Percentiles rank a stretch among this genome's conserved stretches.
phyloP scores from a whole-genome alignment of 371 early-diverging fungal species.

The Funneliformis caledonium region DNA sequence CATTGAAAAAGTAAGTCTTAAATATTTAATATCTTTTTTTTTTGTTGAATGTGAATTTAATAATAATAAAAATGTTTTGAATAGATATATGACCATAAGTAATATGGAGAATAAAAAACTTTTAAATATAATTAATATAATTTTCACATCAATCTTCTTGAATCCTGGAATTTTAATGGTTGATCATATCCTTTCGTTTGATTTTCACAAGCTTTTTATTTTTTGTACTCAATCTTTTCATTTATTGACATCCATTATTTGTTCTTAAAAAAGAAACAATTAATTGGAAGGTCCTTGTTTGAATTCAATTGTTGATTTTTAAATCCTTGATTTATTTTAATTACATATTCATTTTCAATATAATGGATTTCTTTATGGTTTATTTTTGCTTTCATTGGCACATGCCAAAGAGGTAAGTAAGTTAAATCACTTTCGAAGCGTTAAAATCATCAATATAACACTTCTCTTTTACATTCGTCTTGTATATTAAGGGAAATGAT shows the following conservation, averaged over 20 bases:
- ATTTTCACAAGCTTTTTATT: slow-evolving; percentile 16
- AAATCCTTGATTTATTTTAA: slow-evolving; percentile 35
- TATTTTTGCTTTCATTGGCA: slow-evolving; percentile 80
- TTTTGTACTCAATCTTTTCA: neutral
- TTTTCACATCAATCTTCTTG: slow-evolving; percentile 69
- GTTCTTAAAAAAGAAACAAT: too few relatives aligned
- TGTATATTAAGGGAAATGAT: slow-evolving; percentile 54
- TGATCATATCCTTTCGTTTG: slow-evolving; percentile 63
- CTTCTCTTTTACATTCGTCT: neutral
- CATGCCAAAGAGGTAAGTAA: slow-evolving; percentile 69
- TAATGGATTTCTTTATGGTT: slow-evolving; percentile 93
- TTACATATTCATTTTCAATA: slow-evolving; percentile 94
- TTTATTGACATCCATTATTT: neutral
- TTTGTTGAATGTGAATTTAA: neutral
- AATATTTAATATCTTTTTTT: neutral
- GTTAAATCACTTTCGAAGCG: neutral
- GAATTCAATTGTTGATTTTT: neutral
- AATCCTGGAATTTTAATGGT: slow-evolving; percentile 89
- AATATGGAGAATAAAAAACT: slow-evolving; percentile 46
- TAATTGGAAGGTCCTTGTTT: neutral
- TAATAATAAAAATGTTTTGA: neutral
- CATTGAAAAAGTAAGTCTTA: slow-evolving; percentile 61
- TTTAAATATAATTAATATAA: slow-evolving; percentile 51
- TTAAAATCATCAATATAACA: slow-evolving; percentile 23
- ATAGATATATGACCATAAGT: slow-evolving; percentile 41